These are phyloP conservation scores for Fusarium sp. DNA, from an alignment of 2,329 filamentous ascomycete genomes.

Conservation along the genomic window DNA sequence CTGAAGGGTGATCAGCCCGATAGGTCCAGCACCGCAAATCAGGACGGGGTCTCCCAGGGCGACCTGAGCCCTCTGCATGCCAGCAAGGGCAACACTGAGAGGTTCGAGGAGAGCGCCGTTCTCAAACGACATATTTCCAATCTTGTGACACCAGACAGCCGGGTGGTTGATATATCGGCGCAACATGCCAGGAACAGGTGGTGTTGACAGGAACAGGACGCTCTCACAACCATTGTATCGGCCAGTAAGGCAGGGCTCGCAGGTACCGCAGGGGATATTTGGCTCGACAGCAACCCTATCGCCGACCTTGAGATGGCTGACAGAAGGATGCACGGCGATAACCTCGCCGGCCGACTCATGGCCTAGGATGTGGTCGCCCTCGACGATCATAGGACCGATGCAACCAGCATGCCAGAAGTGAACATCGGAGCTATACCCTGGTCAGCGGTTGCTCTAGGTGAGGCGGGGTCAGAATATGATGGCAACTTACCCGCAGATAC, in stretches of 20 bases:
- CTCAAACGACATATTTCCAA: constrained; percentile 90
- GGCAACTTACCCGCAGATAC: constrained; percentile 83
- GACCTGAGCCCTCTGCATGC: constrained; percentile 83
- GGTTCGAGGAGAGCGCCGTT: constrained; percentile 92
- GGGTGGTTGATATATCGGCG: constrained; percentile 95
- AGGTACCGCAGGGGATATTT: constrained; percentile 89
- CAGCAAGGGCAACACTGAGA: constrained; percentile 86
- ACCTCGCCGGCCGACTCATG: constrained; percentile 92
- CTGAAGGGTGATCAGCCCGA: constrained; percentile 87
- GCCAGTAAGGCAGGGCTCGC: constrained; percentile 90
- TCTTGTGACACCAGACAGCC: constrained; percentile 95
- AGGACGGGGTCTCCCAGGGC: constrained; percentile 86
- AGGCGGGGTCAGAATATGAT: constrained; percentile 1
- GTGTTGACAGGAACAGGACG: constrained; percentile 89
- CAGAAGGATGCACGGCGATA: constrained; percentile 82
- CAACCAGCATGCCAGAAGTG: constrained; percentile 97
- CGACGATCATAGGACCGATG: constrained; percentile 96
- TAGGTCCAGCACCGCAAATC: constrained; percentile 92
- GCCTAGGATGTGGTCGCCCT: constrained; percentile 87
- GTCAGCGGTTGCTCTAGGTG: constrained; percentile 17
- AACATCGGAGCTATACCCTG: constrained; percentile 77
- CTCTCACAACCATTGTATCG: constrained; percentile 94
- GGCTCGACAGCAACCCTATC: constrained; percentile 95
- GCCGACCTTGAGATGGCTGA: constrained; percentile 80
- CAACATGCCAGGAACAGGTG: constrained; percentile 86